Conservation (phyloP, 345 rosid genomes). For the Brassica carinata region DNA sequence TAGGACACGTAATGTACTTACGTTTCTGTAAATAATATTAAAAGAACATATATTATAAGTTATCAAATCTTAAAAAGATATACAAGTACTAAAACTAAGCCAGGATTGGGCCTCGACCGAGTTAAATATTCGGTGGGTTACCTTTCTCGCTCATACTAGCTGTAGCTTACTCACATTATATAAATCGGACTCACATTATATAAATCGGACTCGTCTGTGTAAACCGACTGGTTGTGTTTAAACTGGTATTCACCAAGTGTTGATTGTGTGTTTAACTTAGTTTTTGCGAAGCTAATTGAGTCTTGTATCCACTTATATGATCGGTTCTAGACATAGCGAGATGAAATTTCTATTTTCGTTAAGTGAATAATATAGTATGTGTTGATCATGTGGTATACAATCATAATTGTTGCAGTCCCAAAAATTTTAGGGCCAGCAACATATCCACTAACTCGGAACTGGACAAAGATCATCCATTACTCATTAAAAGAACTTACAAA, state of each 20-base stretch:
- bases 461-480: neutral
- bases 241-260: neutral
- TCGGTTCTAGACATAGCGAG: neutral
- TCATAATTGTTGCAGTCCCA: neutral
- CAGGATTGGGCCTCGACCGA: conserved; percentile 4
- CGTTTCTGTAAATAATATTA: neutral
- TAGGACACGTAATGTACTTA: conserved; percentile 34
- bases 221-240: neutral
- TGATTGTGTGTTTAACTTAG: neutral
- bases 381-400: neutral
- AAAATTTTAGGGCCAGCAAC: neutral
- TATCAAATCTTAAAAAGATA: neutral
- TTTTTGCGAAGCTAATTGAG: neutral
- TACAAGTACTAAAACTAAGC: neutral
- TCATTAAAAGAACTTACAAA: neutral
- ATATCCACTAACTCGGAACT: neutral
- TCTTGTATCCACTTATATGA: neutral
- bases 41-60: neutral
- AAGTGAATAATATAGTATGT: neutral
- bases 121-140: neutral
- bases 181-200: neutral
- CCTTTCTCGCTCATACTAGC: neutral
- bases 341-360: no score
- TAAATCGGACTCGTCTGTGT: neutral
- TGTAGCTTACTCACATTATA: neutral